phyloP scores from a whole-genome alignment of 345 rosid species.

The Psidium guajava region DNA sequence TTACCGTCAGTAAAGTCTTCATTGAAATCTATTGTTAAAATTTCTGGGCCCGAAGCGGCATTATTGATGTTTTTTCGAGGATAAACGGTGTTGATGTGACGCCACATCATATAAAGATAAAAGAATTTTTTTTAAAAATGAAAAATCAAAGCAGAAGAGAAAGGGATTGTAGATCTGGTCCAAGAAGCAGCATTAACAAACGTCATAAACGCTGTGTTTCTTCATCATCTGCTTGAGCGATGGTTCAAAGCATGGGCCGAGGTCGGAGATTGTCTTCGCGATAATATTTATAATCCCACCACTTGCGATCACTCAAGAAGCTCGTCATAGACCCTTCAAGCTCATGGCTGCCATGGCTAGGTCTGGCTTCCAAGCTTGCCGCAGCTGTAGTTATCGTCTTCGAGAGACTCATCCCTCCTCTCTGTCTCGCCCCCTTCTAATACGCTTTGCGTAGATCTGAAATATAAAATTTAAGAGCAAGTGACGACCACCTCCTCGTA shows the following conservation, averaged over 20 bases:
- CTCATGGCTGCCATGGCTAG: not conserved
- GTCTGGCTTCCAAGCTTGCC: fast-evolving
- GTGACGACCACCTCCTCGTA: no score
- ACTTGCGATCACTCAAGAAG: slow-evolving; percentile 45
- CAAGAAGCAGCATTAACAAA: not conserved
- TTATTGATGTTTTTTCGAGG: fast-evolving
- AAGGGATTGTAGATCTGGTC: not conserved
- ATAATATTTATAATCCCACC: slow-evolving; percentile 32
- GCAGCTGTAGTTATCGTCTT: not conserved
- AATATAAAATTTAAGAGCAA: not conserved
- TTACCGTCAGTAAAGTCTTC: fast-evolving
- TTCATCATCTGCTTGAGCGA: slow-evolving; percentile 44
- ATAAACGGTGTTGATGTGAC: fast-evolving
- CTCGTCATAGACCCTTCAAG: slow-evolving; percentile 83
- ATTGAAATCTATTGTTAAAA: not conserved
- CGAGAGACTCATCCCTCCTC: not conserved
- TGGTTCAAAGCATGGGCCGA: slow-evolving; percentile 84
- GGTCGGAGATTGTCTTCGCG: slow-evolving; percentile 45
- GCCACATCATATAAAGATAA: not conserved
- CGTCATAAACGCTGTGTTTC: slow-evolving; percentile 5
- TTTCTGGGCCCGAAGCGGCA: fast-evolving
- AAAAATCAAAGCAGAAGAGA: not conserved
- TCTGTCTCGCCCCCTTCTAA: not conserved
- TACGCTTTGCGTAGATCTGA: not conserved
- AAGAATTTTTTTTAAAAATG: not conserved